A percentile compares a stretch with the other conserved stretches of the same genome.
Evolutionary conservation across 371 early-diverging fungal species (phyloP).

Genomic region (Choanephora cucurbitarum): DNA sequence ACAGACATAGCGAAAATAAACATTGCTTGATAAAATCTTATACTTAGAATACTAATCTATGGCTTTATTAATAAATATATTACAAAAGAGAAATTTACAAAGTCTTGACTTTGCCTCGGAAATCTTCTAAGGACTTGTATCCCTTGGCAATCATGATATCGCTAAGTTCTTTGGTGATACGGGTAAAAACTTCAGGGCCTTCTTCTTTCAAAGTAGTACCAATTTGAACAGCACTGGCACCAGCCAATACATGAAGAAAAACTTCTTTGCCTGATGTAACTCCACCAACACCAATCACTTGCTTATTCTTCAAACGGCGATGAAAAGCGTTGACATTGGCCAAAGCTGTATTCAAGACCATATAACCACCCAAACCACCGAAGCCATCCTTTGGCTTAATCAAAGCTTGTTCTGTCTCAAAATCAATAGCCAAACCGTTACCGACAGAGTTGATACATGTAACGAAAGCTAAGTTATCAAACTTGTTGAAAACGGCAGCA

Average conservation of each 20-base stretch:
- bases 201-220: constrained; percentile 53
- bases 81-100: constrained; percentile 28
- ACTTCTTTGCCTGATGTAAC: constrained; percentile 52
- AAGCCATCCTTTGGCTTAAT: constrained; percentile 57
- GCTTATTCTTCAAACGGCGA: constrained; percentile 43
- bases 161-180: constrained; percentile 45
- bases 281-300: constrained; percentile 57
- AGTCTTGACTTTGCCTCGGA: constrained; percentile 58
- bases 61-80: too few species aligned
- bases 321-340: constrained; percentile 55
- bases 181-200: constrained; percentile 45
- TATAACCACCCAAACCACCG: constrained; percentile 52
- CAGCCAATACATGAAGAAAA: constrained; percentile 51
- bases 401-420: constrained; percentile 48
- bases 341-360: constrained; percentile 49
- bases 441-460: constrained; percentile 57
- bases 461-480: constrained; percentile 45
- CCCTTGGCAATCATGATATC: constrained; percentile 53
- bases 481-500: constrained; percentile 44
- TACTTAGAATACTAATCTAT: too few species aligned
- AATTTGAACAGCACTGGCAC: constrained; percentile 52
- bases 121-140: constrained; percentile 47
- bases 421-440: constrained; percentile 53
- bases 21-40: too few species aligned
- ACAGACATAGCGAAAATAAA: too few species aligned